Conservation (phyloP, 23 red algal species). For the Gracilaria domingensis region DNA sequence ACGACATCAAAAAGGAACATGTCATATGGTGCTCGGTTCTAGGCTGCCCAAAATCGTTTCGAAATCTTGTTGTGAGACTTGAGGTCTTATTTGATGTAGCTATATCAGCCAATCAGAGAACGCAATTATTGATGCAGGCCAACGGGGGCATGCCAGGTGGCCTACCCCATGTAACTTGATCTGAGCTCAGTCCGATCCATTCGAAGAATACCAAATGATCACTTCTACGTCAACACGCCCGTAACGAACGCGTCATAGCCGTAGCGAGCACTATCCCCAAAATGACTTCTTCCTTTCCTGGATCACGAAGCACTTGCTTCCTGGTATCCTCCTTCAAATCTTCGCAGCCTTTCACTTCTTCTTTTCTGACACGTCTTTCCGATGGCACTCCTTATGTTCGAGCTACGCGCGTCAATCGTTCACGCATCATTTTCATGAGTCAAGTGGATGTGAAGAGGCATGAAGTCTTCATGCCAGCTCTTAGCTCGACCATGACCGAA, state of each 20-base stretch:
- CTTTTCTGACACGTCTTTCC: background rate
- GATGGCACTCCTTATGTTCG: too few relatives aligned
- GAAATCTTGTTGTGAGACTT: too few relatives aligned
- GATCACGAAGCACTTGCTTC: background rate
- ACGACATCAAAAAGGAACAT: too few relatives aligned
- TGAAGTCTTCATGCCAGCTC: slow-evolving; percentile 98
- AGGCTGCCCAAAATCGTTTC: too few relatives aligned
- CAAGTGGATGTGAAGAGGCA: slow-evolving; percentile 73
- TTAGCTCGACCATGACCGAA: slow-evolving; percentile 99
- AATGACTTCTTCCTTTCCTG: background rate
- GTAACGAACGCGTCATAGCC: too few relatives aligned
- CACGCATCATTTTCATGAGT: slow-evolving; percentile 26
- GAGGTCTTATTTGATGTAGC: too few relatives aligned
- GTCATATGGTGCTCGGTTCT: too few relatives aligned
- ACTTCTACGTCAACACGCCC: background rate
- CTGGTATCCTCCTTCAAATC: background rate
- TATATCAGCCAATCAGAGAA: background rate
- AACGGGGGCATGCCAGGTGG: background rate
- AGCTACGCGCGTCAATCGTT: background rate
- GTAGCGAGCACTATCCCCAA: background rate
- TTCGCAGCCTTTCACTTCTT: background rate
- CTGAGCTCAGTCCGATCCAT: slow-evolving; percentile 20
- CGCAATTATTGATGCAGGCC: background rate
- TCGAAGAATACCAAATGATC: background rate
- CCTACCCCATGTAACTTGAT: background rate